Percentiles rank a stretch among this genome's conserved stretches.
Conservation (phyloP, 2,329 filamentous ascomycete genomes). For the Aspergillus felis region DNA sequence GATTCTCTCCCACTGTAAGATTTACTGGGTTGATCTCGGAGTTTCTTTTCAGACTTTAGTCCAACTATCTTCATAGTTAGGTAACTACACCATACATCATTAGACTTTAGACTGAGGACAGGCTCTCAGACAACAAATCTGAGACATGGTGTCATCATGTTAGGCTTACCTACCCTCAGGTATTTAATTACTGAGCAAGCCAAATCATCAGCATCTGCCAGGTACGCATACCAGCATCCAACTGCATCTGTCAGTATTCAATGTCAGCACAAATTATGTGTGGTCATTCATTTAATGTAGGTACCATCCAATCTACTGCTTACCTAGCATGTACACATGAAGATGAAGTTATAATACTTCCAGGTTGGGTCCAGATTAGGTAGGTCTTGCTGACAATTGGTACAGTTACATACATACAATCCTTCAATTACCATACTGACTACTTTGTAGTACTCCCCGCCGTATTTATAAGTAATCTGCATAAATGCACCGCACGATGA, state of each 20-base stretch:
- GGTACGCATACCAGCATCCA: conserved; percentile 13
- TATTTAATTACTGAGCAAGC: neutral
- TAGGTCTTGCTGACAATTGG: neutral
- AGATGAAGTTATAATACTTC: neutral
- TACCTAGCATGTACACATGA: neutral
- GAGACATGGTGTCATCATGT: conserved; percentile 4
- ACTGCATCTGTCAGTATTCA: conserved; percentile 2
- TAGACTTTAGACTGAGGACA: neutral
- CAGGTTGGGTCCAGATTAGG: neutral
- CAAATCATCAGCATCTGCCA: conserved; percentile 18
- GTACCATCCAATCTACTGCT: neutral
- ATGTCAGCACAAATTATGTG: neutral
- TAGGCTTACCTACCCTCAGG: conserved; percentile 9
- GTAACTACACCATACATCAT: too few relatives aligned
- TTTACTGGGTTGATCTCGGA: neutral
- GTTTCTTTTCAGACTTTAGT: neutral
- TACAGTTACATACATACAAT: neutral
- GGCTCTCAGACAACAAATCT: neutral
- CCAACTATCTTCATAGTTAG: too few relatives aligned
- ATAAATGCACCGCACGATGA: neutral
- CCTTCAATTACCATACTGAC: neutral
- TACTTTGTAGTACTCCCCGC: neutral
- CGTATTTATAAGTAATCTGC: neutral
- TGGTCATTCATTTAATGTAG: neutral
- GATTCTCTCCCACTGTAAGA: too few relatives aligned